Conservation (phyloP, 257 asterid genomes). For the Solanum corneliomulleri region DNA sequence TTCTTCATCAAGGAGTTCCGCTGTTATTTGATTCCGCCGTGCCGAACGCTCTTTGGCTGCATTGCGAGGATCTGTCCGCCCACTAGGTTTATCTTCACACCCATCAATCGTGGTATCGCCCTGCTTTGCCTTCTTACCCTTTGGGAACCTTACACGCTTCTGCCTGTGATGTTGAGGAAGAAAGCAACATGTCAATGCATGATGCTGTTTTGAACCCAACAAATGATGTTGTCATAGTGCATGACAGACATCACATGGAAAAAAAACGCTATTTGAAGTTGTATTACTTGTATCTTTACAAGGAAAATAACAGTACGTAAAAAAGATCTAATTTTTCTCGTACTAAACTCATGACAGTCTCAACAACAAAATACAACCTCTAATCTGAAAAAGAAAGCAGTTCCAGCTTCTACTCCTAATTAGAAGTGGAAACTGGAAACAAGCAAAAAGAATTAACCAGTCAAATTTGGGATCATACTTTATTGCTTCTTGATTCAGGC, state of each 20-base stretch:
- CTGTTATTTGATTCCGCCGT: conserved; percentile 33
- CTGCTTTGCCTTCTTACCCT: conserved; percentile 73
- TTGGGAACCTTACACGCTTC: conserved; percentile 80
- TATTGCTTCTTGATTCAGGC: background rate
- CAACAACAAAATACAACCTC: background rate
- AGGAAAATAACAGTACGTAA: background rate
- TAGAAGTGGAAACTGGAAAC: background rate
- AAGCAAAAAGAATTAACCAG: background rate
- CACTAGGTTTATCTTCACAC: conserved; percentile 23
- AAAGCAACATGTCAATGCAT: background rate
- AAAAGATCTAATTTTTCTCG: background rate
- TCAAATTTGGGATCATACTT: background rate
- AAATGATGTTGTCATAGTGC: background rate
- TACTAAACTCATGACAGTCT: background rate
- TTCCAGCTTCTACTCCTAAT: background rate
- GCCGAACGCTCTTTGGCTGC: conserved; percentile 62
- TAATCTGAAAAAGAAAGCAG: background rate
- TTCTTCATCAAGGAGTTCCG: conserved; percentile 45
- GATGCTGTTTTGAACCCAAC: background rate
- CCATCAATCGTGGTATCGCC: conserved; percentile 43
- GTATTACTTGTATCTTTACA: background rate
- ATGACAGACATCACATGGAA: background rate
- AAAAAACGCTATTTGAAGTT: background rate
- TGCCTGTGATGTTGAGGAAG: conserved; percentile 32
- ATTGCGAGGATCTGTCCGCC: conserved; percentile 29